Percentiles rank a stretch among this genome's conserved stretches.
Evolutionary conservation across 257 asterid genomes (phyloP).

Genomic region (Solanum chilense): DNA sequence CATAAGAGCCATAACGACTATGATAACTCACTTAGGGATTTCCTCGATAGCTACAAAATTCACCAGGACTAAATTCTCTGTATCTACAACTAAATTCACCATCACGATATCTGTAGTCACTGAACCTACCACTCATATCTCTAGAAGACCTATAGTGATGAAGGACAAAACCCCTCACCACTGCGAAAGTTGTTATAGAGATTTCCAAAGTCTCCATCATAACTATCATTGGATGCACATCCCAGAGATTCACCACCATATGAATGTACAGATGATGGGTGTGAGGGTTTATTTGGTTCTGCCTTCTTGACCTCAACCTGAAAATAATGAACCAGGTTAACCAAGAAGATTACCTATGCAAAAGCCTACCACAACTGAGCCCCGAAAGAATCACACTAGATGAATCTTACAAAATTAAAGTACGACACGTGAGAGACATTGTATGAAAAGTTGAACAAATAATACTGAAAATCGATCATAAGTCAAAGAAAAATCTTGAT

Average conservation of each 20-base stretch:
- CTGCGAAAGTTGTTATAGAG: constrained; percentile 65
- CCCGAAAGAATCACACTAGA: constrained; percentile 7
- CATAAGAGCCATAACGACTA: constrained; percentile 74
- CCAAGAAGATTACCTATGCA: constrained; percentile 55
- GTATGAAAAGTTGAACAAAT: not conserved
- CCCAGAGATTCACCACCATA: constrained; percentile 93
- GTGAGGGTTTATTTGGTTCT: constrained; percentile 98
- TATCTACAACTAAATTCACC: constrained; percentile 79
- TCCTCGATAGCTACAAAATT: constrained; percentile 61
- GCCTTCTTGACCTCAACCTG: constrained; percentile 99
- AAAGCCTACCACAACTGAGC: constrained; percentile 19
- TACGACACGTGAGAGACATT: not conserved
- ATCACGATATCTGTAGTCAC: constrained; percentile 64
- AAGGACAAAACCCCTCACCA: constrained; percentile 64
- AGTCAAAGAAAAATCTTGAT: not conserved
- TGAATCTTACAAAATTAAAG: constrained; percentile 1
- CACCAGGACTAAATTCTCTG: constrained; percentile 66
- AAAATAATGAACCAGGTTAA: constrained; percentile 95
- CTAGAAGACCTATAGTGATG: constrained; percentile 67
- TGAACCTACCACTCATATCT: constrained; percentile 51
- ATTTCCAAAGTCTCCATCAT: constrained; percentile 59
- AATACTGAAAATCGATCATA: not conserved
- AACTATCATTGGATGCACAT: constrained; percentile 64
- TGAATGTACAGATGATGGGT: constrained; percentile 67
- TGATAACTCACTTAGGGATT: constrained; percentile 67